phyloP scores from a whole-genome alignment of 2,329 filamentous ascomycete species.

The Diaporthe sp. region DNA sequence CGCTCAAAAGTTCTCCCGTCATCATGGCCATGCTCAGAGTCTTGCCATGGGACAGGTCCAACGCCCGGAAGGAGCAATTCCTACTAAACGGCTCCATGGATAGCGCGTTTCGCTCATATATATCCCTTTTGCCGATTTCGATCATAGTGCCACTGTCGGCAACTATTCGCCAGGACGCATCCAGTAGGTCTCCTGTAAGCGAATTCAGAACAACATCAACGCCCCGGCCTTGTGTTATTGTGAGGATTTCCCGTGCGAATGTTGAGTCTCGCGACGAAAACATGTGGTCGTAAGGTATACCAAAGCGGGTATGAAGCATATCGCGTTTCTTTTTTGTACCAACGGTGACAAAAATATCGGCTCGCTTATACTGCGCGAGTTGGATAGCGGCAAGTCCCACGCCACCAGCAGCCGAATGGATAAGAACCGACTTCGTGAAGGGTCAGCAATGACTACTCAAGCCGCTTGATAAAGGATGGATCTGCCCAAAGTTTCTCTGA shows the following conservation, averaged over 20 bases:
- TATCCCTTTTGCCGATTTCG: slow-evolving; percentile 44
- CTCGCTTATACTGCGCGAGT: not conserved
- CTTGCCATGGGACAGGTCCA: slow-evolving; percentile 40
- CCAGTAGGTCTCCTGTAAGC: slow-evolving; percentile 46
- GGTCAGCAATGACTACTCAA: too few relatives aligned
- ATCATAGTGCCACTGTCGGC: slow-evolving; percentile 49
- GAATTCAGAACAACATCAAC: too few relatives aligned
- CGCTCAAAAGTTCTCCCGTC: not conserved
- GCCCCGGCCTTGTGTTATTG: too few relatives aligned
- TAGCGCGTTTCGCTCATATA: slow-evolving; percentile 41
- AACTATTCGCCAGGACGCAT: slow-evolving; percentile 47
- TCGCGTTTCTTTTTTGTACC: too few relatives aligned
- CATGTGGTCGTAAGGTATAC: too few relatives aligned
- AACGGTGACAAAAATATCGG: too few relatives aligned
- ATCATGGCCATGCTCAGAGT: too few relatives aligned
- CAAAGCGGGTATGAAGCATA: too few relatives aligned
- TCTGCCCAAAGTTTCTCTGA: too few relatives aligned
- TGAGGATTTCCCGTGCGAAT: too few relatives aligned
- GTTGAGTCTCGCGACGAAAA: too few relatives aligned
- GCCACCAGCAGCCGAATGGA: slow-evolving; percentile 28
- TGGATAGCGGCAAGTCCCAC: slow-evolving; percentile 17
- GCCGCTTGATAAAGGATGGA: too few relatives aligned
- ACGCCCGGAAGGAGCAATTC: slow-evolving; percentile 40
- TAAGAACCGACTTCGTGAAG: slow-evolving; percentile 35
- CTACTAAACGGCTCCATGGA: slow-evolving; percentile 41